Base-by-base conservation (phyloP, 75 land plant genomes). In the Adiantum capillusveneris region DNA sequence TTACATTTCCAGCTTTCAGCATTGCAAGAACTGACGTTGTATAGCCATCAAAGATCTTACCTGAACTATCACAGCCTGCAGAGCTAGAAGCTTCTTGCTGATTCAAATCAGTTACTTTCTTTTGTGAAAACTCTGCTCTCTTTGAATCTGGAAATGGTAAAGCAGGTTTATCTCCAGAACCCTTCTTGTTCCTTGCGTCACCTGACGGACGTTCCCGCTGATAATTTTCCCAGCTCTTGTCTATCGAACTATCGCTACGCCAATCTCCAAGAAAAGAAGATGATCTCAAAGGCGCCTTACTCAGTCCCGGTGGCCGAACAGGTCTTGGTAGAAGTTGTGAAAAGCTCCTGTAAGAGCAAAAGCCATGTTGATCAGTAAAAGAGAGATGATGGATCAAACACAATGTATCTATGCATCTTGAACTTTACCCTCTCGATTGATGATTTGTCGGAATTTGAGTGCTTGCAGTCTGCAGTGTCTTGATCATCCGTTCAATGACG, bases 401-500 rank as follows among this genome's bases (percentile, higher is more conserved):
- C 2, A 0, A 19, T 49, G 54, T 11, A 27, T 24, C 1, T 28
- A 14, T 5, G 28, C 31, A 57, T 16, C 25, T 45, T 22, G 65
- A 44, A n/a, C n/a, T 34, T 34, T 70, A 79, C 72, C 84, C 75
- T 65, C 62, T 81, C 9, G 64, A 67, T 20, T 81, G 80, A 44
- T 66, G 69, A 44, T 64, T 57, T 2, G 60, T 57, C 52, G 84
- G 77, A 57, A 83, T 71, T 19, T 77, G 58, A 22, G 20, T 29
- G 11, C 81, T 69, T 45, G 90, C 70, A 19, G 76, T 67, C 49
- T 64, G 76, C 11, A 90, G 84, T 19, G 77, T 81, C 50, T 69
- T 68, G n/a, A 78, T 83, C 96, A 90, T 90, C 17, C 67, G 75
- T 58, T 79, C 79, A 30, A 79, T 73, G 63, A 85, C 76, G 20